Evolutionary conservation across 495 filamentous ascomycete genomes (phyloP).

Genomic region (Neurospora sp.): DNA sequence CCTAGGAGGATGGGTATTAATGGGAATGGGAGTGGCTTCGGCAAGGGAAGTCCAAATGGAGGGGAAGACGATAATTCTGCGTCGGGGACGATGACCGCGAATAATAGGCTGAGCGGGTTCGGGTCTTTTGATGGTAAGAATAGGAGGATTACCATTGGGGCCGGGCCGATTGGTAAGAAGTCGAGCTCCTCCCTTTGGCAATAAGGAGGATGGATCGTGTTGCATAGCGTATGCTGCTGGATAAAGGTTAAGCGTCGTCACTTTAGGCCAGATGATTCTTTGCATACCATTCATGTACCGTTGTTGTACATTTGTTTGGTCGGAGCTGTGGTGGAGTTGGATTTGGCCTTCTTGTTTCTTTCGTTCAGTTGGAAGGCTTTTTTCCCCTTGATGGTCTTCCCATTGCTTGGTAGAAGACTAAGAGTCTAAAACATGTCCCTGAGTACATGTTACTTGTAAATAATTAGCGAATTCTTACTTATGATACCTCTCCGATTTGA

Average conservation of each 20-base stretch:
- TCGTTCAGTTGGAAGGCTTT: not conserved
- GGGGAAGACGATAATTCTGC: not conserved
- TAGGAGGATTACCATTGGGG: conserved; percentile 26
- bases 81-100: not conserved
- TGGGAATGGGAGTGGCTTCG: not conserved
- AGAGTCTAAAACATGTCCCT: not conserved
- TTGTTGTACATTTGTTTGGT: not conserved
- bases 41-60: not conserved
- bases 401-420: not conserved
- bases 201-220: not conserved
- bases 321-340: not conserved
- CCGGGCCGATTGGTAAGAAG: not conserved
- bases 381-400: not conserved
- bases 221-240: conserved; percentile 1
- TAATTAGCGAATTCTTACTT: not conserved
- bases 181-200: not conserved
- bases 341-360: not conserved
- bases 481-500: not conserved
- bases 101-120: not conserved
- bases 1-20: conserved; percentile 4
- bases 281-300: not conserved
- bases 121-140: conserved; percentile 13
- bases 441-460: not conserved
- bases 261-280: not conserved
- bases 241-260: not conserved